Base-by-base conservation (phyloP, 495 filamentous ascomycete genomes). In the Penicillium bialowiezense region DNA sequence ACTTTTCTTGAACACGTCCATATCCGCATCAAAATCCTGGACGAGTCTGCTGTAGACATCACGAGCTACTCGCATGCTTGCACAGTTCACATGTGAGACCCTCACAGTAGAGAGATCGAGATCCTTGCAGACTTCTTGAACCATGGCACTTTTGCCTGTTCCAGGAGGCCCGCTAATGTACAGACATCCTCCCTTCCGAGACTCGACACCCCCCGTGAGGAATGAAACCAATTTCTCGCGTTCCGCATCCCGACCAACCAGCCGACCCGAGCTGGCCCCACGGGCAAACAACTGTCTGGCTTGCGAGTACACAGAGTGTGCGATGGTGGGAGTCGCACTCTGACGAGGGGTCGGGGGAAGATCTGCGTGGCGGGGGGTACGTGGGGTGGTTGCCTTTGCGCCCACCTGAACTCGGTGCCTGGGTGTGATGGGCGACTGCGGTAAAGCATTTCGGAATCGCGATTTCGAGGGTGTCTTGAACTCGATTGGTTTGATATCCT, bases 111-210 rank as follows among this genome's bases (percentile, higher is more conserved):
- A 68, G 32, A 65, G 62, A 31, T 79, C 71, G 18, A 85, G 53
- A 26, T 83, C 75, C 33, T 78, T 70, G 41, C 85, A 87, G 23
- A 96, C 79, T 56, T 95, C 87, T 45, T 83, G 80, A 42, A 97
- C 81, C 68, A 97, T 81, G 3, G 93, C 95, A 65, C 91, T 96
- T 69, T 99, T 99, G 6, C 93, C 93, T 4, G 95, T 97, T 1
- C 93, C 93, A 2, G 93, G 93, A 23, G 93, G 93, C 0, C 93
- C 93, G 55, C 90, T 96, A 55, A 99, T 84, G 62, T 99, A 99
- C 31, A 96, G 76, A 62, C 91, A 96, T n/a, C 90, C 89, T 40
- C 88, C 86, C 15, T 78, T 77, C 8, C 73, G 73, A 13, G 78
- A 64, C 9, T 76, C 68, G 8, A 86, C 68, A 50, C 85, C 81